Evolutionary conservation across 176 grass and related monocot species (phyloP), one percentile per base, ranked within the genome.

Genomic region (Urochloa ruziziensis): DNA sequence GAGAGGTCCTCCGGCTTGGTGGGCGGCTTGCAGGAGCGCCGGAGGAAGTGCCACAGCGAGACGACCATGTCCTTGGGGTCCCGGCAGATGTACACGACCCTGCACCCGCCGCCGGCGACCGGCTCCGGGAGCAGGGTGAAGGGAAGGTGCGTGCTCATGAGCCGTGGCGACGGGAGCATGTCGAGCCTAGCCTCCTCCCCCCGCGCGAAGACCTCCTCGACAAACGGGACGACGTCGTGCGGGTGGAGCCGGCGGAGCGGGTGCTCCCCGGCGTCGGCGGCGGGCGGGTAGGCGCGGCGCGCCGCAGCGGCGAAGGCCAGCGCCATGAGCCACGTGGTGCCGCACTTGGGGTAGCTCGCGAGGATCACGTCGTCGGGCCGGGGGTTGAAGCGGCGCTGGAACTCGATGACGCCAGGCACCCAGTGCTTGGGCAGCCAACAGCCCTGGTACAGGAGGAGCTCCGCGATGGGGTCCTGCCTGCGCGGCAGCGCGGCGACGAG

Each of bases 311-410:
- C 84, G 67, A 86, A 86, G 0, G 67, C 44, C 24, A 80, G 43
- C 5, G 88, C 79, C 29, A 67, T 83, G 9, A 75, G 79, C 79
- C 86, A 83, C 28, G 83, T 87, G 19, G 83, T 83, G 44, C 89
- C 84, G 54, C 77, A 83, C 81, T 90, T 90, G 68, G 84, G 89
- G 3, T 35, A 40, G 47, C 86, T 71, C 2, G 23, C 62, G 62
- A 40, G 30, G 33, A 89, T 0, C 24, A 92, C 78, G 72, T 90
- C 91, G 33, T 54, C 78, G 10, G 34, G 28, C 70, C 79, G 91
- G 1, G 63, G 32, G 29, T 6, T 0, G 40, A 89, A 89, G 56
- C 75, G 63, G 21, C 67, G 61, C 62, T 84, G 73, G 15, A 83
- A 58, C 4, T 56, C 62, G 23, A 83, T 18, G 18, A 39, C 57